Base-by-base conservation (phyloP, 345 rosid species). In the Hibiscus syriacus region DNA sequence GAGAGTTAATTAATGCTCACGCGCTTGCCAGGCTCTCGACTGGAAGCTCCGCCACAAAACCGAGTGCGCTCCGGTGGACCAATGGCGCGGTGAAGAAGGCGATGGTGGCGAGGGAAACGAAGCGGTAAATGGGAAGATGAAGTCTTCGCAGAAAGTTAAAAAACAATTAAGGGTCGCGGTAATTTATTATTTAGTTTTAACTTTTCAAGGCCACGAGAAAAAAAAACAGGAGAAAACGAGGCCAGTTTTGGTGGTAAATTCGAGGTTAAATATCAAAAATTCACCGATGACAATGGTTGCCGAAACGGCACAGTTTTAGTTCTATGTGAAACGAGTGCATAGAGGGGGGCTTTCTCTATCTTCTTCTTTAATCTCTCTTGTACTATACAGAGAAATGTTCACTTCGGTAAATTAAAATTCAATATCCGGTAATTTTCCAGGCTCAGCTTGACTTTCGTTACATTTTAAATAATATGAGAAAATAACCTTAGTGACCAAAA, bases 11-110 rank as follows among this genome's bases (percentile, higher is more conserved):
- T 94, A 94, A 50, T 94, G 99, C 30, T 94, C 99, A 54, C 90
- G 97, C 70, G 99, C 97, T 2, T 94, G 99, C 70, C 97, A 91
- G 27, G 99, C 99, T 23, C 86, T 94, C 10, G 99, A 94, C 56
- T 91, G 99, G 99, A 94, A 94, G 76, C 78, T 86, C 29, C 81
- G 95, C 10, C 99, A 94, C 63, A 94, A 89, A 66, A 83, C 78
- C 58, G 90, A 89, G 58, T 90, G 97, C 70, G 79, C 74, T 4
- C 92, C 95, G n/a, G 82, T 84, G 23, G 92, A 86, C 71, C 81
- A 83, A 55, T 83, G 89, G 92, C 66, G 67, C 2, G 89, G 79
- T 1, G 93, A 67, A 9, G 96, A 77, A 41, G 90, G 76, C 9
- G 84, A 81, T 2, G 91, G 64, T 4, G 87, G 77, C 3, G 80